Conservation (phyloP, 2,329 filamentous ascomycete genomes). For the Zymoseptoria crescenta region DNA sequence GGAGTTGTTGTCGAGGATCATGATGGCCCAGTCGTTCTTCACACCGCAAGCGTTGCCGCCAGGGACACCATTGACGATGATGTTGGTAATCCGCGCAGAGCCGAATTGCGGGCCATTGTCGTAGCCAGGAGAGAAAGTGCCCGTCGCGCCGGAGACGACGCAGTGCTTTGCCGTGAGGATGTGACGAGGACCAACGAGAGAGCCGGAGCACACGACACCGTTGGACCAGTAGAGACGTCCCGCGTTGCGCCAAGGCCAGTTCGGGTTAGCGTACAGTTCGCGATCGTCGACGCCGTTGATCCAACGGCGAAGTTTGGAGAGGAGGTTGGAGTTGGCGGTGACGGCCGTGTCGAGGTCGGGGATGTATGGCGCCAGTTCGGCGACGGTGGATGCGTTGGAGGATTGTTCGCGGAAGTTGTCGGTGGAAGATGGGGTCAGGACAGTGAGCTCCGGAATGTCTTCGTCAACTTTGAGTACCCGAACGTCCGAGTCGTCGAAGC, state of each 20-base stretch:
- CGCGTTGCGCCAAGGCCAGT: constrained; percentile 1
- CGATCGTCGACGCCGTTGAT: background rate
- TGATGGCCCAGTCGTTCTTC: constrained; percentile 9
- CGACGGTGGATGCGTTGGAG: background rate
- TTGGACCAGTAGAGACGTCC: constrained; percentile 5
- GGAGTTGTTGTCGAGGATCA: constrained; percentile 3
- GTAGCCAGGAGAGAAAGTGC: constrained; percentile 6
- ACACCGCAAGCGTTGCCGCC: constrained; percentile 7
- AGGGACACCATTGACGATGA: background rate
- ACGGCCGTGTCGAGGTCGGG: background rate
- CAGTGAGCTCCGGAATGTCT: background rate
- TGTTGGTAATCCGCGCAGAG: background rate
- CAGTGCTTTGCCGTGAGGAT: constrained; percentile 9
- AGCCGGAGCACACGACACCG: constrained; percentile 5
- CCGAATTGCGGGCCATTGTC: constrained; percentile 6
- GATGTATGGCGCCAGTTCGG: background rate
- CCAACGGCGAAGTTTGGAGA: background rate
- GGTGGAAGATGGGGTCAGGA: background rate
- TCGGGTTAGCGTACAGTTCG: background rate
- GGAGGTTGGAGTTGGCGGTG: background rate
- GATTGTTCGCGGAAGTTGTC: background rate
- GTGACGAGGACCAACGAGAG: constrained; percentile 7
- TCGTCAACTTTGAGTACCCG: background rate
- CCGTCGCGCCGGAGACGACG: constrained; percentile 1
- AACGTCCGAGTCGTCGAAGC: background rate